Base-by-base conservation (phyloP, 83 land plant species). In the Diphasiastrum complanatum region DNA sequence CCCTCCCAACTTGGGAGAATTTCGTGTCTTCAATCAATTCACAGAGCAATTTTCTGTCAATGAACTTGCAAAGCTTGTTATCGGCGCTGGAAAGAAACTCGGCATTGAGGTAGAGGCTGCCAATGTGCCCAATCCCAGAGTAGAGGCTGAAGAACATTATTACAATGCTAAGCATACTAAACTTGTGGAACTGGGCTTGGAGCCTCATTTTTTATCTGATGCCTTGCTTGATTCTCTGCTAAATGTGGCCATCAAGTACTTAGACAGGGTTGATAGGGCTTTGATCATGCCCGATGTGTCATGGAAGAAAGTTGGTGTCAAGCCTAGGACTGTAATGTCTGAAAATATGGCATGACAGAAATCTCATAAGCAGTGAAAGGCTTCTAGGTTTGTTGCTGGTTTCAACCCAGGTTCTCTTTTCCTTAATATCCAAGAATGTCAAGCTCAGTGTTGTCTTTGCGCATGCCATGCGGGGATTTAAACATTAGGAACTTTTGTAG, bases 131-230 rank as follows among this genome's bases (percentile, higher is more conserved):
- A 93, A 93, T 59, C 99, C 99, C 11, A 81, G 92, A 47, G 99
- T 93, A 5, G 99, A 93, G 67, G 89, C 89, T 0, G 92, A 93
- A 56, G 92, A 93, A 53, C 99, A 93, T 63, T 93, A 93, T 63
- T 93, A 86, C 85, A 93, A 93, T 59, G 99, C 92, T 46, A 89
- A 89, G 79, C 99, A 93, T 64, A 89, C 89, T 4, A 93, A 89
- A 66, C 78, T 89, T 6, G 68, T 83, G 1, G 92, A 93, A 71
- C 61, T 93, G 49, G 99, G 99, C 1, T 84, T 93, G 23, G 48
- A 83, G 58, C 99, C 99, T 5, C 99, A 93, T 63, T 80, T 85
- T 25, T 83, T 89, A 5, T 81, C 86, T 0, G 97, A 86, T 64
- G 89, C 92, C n/a, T 84, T 93, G 32, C 79, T 93, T 45, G 99